Base-by-base conservation (phyloP, 441 rosid genomes). In the Erysimum cheiri region DNA sequence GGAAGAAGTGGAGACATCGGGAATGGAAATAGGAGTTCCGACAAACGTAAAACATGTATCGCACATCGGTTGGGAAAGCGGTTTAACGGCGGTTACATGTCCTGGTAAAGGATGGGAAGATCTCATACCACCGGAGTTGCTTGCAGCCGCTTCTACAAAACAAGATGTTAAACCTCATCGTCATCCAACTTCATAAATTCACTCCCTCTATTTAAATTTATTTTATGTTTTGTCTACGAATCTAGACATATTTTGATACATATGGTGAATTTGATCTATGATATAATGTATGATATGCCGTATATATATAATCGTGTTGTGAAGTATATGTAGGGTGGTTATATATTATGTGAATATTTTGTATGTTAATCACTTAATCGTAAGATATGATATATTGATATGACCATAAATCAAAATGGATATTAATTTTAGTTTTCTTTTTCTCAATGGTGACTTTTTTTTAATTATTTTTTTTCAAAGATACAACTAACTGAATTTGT, bases 41-140 rank as follows among this genome's bases (percentile, higher is more conserved):
- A 94, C 98, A 60, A 88, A 94, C 50, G 99, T 94, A 78, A 92
- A 87, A 85, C 98, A 94, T 64, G 93, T 94, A 48, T 82, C 99
- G 1, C 99, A 92, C 69, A 87, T 92, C 1, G 99, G 99, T 48
- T 80, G 85, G 85, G 99, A 88, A 13, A 62, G 64, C 14, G 76
- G 82, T 37, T 67, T 82, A 14, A 67, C 50, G 43, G 60, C 49
- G 0, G 68, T 29, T 47, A 24, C 31, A 46, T 61, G 77, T 60
- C 79, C 88, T 9, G 68, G 71, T 47, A 52, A 75, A 77, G 80
- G 81, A 47, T 79, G 90, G 91, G 85, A 78, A 14, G 58, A 60
- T 66, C 77, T 85, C 22, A 67, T 85, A 22, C 36, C 87, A 29
- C 79, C 85, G 0, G 81, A 80, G 10, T 61, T 82, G 28, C 44